These are phyloP conservation scores for Heimioporus sp. DNA, from an alignment of 768 basidiomycete genomes.

Conservation along the genomic window DNA sequence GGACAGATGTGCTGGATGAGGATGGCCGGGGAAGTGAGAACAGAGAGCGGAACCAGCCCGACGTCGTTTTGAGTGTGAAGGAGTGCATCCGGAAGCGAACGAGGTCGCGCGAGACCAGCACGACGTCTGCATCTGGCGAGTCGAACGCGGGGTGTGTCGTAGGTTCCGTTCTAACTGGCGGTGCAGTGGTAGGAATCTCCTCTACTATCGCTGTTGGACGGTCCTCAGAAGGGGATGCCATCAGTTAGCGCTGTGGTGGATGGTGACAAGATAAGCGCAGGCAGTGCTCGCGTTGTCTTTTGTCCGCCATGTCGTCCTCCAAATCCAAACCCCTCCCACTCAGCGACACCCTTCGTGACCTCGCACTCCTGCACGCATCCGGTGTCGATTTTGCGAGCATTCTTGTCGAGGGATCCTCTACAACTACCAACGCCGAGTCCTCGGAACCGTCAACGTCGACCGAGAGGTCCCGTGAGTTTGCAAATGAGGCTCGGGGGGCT, in stretches of 20 bases:
- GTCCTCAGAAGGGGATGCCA: constrained; percentile 17
- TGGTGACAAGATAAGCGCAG: no score
- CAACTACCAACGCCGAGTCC: constrained; percentile 4
- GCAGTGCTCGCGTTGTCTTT: background rate
- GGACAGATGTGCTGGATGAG: background rate
- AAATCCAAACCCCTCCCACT: constrained; percentile 50
- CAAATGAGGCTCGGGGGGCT: constrained; percentile 53
- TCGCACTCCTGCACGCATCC: constrained; percentile 66
- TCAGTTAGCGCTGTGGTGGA: background rate
- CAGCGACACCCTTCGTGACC: constrained; percentile 60
- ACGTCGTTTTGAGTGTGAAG: constrained; percentile 57
- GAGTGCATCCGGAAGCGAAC: constrained; percentile 58
- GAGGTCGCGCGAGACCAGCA: constrained; percentile 49
- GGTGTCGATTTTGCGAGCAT: constrained; percentile 40
- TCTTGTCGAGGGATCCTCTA: constrained; percentile 15
- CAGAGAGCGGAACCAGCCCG: constrained; percentile 56
- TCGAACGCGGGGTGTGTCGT: constrained; percentile 50
- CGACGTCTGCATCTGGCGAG: constrained; percentile 52
- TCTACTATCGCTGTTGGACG: background rate
- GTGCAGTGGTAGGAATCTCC: background rate
- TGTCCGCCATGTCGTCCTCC: constrained; percentile 23
- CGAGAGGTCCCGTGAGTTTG: constrained; percentile 58
- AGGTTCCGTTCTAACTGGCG: constrained; percentile 5
- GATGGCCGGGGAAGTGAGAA: constrained; percentile 51
- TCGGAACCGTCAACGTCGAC: constrained; percentile 16